Evolutionary conservation across 805 yeast genomes (phyloP), one percentile per base, ranked within the genome.

Genomic region (Grigorovia transvaalensis): DNA sequence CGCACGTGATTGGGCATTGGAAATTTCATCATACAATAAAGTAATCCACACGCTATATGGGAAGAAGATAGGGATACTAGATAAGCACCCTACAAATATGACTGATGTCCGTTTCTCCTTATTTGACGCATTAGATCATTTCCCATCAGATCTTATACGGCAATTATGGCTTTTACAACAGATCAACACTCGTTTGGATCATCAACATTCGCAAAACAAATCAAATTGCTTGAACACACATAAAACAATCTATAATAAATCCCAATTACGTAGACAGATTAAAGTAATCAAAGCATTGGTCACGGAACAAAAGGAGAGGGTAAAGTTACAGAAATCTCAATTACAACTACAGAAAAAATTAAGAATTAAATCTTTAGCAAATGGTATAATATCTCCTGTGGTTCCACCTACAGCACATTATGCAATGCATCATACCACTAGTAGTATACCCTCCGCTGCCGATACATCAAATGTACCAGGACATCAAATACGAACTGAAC

Each of bases 101-200:
- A 23, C 19, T n/a, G 76, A 72, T 50, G 68, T 70, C n/a, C 60
- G 76, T 45, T 66, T 71, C 44, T 61, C 68, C 15, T 71, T 71
- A 52, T 63, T 72, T 2, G 63, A 68, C 29, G 59, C 69, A 0
- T 62, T 72, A 49, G 78, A 74, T 53, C 76, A 73, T 54, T 61
- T 73, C 15, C 76, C 76, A 0, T 67, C 74, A 23, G 76, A 73
- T 46, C 56, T 73, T n/a, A 67, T 72, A 12, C 60, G 77, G 20
- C 40, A 30, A 19, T 18, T 49, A 30, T 49, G 51, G 51, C 20
- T 44, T 9, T 23, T 17, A 4, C 51, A 44, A 5, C 20, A 20
- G 9, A 30, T 48, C 7, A 45, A 49, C 13, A 18, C 15, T 18
- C n/a, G 17, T 38, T 15, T 38, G 17, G 17, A 13, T 7, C 42